Conservation (phyloP, 225 moss, liverwort and hornwort genomes). For the Antitrichia curtipendula region DNA sequence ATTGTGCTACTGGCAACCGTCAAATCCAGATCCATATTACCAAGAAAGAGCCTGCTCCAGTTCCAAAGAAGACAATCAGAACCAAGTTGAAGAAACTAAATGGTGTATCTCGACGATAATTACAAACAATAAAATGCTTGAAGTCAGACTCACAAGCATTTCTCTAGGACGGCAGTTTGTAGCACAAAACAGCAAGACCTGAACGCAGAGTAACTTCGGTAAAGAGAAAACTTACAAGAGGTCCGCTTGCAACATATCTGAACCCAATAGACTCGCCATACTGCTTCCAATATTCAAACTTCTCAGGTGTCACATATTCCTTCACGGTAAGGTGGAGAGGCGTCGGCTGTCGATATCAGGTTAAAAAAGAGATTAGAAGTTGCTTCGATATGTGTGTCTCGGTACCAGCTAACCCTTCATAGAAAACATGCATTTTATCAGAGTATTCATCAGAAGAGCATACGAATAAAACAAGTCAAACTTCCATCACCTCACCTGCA, state of each 20-base stretch:
- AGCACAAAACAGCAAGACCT: not conserved
- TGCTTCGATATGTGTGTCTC: not conserved
- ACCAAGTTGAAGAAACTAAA: not conserved
- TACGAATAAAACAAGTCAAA: not conserved
- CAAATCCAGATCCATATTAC: not conserved
- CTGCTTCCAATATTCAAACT: slow-evolving; percentile 75
- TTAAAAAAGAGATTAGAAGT: not conserved
- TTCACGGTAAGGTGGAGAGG: slow-evolving; percentile 88
- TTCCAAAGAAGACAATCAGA: not conserved
- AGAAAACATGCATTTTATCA: not conserved
- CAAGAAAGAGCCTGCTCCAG: not conserved
- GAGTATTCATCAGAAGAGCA: not conserved
- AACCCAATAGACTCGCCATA: slow-evolving; percentile 90
- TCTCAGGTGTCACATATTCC: slow-evolving; percentile 84
- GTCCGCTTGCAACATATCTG: slow-evolving; percentile 96
- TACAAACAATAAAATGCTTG: not conserved
- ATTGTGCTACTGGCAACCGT: not conserved
- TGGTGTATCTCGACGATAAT: not conserved
- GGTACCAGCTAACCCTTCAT: not conserved
- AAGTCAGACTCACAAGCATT: not conserved
- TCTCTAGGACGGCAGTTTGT: not conserved
- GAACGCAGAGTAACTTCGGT: not conserved
- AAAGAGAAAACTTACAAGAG: slow-evolving; percentile 35
- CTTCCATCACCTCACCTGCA: slow-evolving; percentile 42
- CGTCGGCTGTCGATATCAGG: slow-evolving; percentile 49